Percentiles rank a stretch among this genome's conserved stretches.
Conservation (phyloP, 208 protist species). For the Acanthamoeba culbertsoni region DNA sequence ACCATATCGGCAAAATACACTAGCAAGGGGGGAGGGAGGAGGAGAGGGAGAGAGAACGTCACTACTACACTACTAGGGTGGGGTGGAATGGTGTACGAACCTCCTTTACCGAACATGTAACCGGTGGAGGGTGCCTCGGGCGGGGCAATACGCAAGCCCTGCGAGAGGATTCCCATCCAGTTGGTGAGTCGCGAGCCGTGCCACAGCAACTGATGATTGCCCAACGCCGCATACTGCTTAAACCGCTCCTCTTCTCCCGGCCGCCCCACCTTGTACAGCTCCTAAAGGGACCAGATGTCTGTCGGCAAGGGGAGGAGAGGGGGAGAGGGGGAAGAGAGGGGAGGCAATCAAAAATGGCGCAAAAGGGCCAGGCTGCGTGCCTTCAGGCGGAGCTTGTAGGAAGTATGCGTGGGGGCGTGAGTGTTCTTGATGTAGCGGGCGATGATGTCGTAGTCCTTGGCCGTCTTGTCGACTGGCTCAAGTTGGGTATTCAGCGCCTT, state of each 20-base stretch:
- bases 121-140: slow-evolving; percentile 75
- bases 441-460: slow-evolving; percentile 38
- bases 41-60: neutral
- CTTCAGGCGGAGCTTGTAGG: slow-evolving; percentile 7
- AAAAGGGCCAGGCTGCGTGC: neutral
- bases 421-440: slow-evolving; percentile 71
- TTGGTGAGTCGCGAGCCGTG: slow-evolving; percentile 66
- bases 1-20: slow-evolving; percentile 61
- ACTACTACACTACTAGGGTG: neutral
- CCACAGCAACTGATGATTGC: slow-evolving; percentile 68
- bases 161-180: slow-evolving; percentile 55
- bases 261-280: slow-evolving; percentile 70
- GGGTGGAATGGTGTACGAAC: neutral
- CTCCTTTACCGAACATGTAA: slow-evolving; percentile 80
- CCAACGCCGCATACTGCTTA: neutral
- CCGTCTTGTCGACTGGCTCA: neutral
- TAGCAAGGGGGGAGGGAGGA: neutral
- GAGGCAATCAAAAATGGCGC: neutral
- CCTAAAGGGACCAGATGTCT: slow-evolving; percentile 12
- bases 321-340: neutral
- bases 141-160: slow-evolving; percentile 76
- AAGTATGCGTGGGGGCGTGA: slow-evolving; percentile 69
- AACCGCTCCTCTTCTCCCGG: slow-evolving; percentile 51
- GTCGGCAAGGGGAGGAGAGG: neutral
- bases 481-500: slow-evolving; percentile 57